Evolutionary conservation across 306 rosid genomes (phyloP), one percentile per base, ranked within the genome.

Genomic region (Cucurbita maxima): DNA sequence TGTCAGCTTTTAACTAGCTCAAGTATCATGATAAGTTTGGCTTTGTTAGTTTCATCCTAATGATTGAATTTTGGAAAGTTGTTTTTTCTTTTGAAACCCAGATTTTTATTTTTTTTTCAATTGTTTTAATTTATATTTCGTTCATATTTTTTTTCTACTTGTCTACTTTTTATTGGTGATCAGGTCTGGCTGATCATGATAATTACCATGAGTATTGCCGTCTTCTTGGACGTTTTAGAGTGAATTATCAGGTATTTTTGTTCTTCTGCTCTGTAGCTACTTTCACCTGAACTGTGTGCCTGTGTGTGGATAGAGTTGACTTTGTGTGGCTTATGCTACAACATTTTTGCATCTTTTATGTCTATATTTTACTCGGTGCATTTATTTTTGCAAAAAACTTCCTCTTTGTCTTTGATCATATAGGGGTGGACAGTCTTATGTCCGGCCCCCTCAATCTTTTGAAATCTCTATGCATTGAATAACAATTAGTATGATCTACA

Each of bases 161-260:
- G 25, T 47, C 57, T 68, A 25, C 64, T 79, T 74, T 75, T 80
- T 74, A 76, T 74, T 43, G 72, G 75, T 76, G 63, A 81, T 80
- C 90, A 94, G 99, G 99, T 81, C 90, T 94, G 81, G 94, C 87
- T 18, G 99, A 94, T 88, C 99, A 94, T 81, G 94, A 89, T 82
- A 94, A 94, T 84, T 94, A 94, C 88, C 99, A 94, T 85, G 99
- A 94, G 76, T 94, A 87, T 79, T 94, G 99, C 62, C 97, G 97
- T 71, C 99, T 94, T 85, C 96, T 94, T 78, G 99, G 96, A 55
- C 97, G 99, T 66, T 91, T 94, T 84, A 84, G 96, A 80, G 96
- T 91, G 82, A 94, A 94, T 77, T 94, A 91, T 83, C 99, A 94
- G 97, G 99, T 94, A 81, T 79, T 47, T 20, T 41, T 64, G 71